A percentile compares a stretch with the other conserved stretches of the same genome.
phyloP scores from a whole-genome alignment of 78 protist species.

The Emiliania huxleyi region DNA sequence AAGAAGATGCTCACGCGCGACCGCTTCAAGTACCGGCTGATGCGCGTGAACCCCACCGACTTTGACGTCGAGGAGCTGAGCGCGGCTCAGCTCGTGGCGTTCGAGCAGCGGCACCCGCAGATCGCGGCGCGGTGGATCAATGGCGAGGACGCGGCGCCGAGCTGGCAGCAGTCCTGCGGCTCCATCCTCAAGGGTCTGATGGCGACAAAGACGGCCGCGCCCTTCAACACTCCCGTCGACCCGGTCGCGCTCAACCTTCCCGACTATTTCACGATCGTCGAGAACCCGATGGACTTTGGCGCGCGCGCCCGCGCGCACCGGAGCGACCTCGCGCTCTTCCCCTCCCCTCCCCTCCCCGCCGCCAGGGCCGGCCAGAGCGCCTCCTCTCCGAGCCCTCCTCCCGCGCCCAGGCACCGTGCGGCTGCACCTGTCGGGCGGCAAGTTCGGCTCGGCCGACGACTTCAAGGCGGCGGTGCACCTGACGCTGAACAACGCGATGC shows the following conservation, averaged over 20 bases:
- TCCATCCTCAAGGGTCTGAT: background rate
- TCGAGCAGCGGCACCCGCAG: background rate
- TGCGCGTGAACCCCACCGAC: background rate
- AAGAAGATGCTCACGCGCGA: background rate
- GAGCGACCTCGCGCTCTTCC: no score
- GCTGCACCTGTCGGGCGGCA: background rate
- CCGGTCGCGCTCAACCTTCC: conserved; percentile 74
- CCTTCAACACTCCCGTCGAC: conserved; percentile 80
- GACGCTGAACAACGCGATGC: background rate
- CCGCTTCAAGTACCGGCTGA: background rate
- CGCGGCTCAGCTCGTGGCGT: background rate
- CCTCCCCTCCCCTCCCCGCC: no score
- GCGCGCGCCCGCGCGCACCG: no score
- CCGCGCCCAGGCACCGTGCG: background rate
- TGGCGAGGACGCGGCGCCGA: background rate
- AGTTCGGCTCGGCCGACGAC: conserved; percentile 4
- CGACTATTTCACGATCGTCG: conserved; percentile 75
- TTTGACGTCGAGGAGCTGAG: background rate
- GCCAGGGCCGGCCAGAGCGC: no score
- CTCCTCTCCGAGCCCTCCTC: no score
- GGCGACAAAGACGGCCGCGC: conserved; percentile 35
- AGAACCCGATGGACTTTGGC: conserved; percentile 87
- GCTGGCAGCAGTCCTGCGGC: background rate
- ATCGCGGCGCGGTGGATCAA: background rate
- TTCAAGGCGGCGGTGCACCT: background rate